Percentiles rank a stretch among this genome's conserved stretches.
Evolutionary conservation across 805 yeast genomes (phyloP).

Genomic region (Ogataea ramenticola): DNA sequence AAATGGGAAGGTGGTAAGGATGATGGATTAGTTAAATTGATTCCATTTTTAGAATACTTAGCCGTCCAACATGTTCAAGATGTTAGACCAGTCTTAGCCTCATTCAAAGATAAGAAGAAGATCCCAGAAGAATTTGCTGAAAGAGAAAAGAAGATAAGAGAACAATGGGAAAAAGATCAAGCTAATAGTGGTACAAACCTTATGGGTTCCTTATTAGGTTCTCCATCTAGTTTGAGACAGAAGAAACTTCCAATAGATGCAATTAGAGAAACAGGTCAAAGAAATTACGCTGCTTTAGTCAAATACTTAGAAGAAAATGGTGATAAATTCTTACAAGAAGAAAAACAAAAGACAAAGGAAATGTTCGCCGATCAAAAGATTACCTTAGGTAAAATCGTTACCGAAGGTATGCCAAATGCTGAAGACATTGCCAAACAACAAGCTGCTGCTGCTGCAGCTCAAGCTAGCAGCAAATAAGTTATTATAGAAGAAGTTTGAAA

Average conservation of each 20-base stretch:
- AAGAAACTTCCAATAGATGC: slow-evolving; percentile 81
- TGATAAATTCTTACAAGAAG: slow-evolving; percentile 72
- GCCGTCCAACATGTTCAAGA: slow-evolving; percentile 82
- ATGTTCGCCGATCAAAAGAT: slow-evolving; percentile 76
- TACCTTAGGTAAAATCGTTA: slow-evolving; percentile 77
- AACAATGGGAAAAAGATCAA: slow-evolving; percentile 56
- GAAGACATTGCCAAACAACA: slow-evolving; percentile 46
- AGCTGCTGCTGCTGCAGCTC: slow-evolving; percentile 12
- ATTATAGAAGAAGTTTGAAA: too few relatives aligned
- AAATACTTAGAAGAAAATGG: slow-evolving; percentile 50
- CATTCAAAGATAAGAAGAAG: slow-evolving; percentile 59
- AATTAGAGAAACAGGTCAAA: slow-evolving; percentile 88
- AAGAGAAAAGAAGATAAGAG: slow-evolving; percentile 72
- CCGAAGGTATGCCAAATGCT: slow-evolving; percentile 74
- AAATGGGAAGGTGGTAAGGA: slow-evolving; percentile 86
- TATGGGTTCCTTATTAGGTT: slow-evolving; percentile 45
- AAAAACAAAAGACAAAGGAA: slow-evolving; percentile 72
- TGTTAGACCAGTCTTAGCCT: slow-evolving; percentile 78
- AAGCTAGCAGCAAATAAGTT: background rate
- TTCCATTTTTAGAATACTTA: slow-evolving; percentile 90
- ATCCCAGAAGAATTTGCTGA: slow-evolving; percentile 74
- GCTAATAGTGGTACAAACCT: slow-evolving; percentile 15
- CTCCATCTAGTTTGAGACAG: slow-evolving; percentile 33
- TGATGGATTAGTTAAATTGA: slow-evolving; percentile 70
- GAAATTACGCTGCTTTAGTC: slow-evolving; percentile 77